Percentiles rank a stretch among this genome's conserved stretches.
These are phyloP conservation scores for Lumnitzera racemosa DNA, from an alignment of 345 rosid genomes.

Conservation along the genomic window DNA sequence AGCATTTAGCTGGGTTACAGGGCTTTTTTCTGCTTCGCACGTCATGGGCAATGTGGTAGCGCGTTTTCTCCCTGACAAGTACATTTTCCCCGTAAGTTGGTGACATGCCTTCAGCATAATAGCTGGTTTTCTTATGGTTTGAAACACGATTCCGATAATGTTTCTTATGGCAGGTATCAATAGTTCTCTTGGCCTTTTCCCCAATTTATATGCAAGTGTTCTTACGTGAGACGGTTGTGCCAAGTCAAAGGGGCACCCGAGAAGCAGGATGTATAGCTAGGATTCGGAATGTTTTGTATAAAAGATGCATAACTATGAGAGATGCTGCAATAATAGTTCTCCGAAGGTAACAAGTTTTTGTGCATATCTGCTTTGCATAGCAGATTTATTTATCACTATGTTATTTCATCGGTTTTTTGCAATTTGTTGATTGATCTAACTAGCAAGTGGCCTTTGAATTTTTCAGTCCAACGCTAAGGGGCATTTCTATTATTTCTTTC, in stretches of 20 bases:
- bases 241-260: conserved; percentile 18
- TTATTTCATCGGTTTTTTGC: background rate
- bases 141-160: background rate
- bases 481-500: conserved; percentile 36
- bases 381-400: background rate
- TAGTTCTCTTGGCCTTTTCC: conserved; percentile 31
- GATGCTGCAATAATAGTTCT: conserved; percentile 32
- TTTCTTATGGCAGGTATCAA: conserved; percentile 30
- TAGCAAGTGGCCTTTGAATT: conserved; percentile 1
- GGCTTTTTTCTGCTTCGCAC: conserved; percentile 42
- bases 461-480: conserved; percentile 39
- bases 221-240: conserved; percentile 32
- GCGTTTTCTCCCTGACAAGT: conserved; percentile 42
- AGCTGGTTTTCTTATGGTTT: background rate
- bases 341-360: conserved; percentile 17
- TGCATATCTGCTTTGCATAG: background rate
- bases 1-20: conserved; percentile 47
- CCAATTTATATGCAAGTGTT: conserved; percentile 35
- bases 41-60: conserved; percentile 41
- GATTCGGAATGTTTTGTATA: conserved; percentile 14
- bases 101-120: conserved; percentile 3
- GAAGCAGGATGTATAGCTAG: conserved; percentile 23
- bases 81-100: conserved; percentile 32
- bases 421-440: background rate
- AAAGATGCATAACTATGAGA: conserved; percentile 36